Conservation (phyloP, 176 grass and related monocot genomes). For the Alopecurus myosuroides region DNA sequence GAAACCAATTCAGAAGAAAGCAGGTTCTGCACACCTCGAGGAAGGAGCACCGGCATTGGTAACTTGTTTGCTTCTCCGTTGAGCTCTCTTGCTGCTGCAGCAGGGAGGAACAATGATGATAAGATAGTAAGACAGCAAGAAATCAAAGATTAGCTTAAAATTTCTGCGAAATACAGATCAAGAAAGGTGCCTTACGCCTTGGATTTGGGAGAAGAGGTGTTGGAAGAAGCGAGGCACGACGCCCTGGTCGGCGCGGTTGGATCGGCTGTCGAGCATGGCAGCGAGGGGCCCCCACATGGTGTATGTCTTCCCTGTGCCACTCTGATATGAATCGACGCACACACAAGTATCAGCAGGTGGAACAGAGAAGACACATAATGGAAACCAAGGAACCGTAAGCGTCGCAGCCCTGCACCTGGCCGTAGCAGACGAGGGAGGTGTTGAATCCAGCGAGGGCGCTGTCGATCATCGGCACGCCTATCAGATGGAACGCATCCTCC, state of each 20-base stretch:
- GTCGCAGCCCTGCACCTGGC: constrained; percentile 55
- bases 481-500: constrained; percentile 67
- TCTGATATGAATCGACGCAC: constrained; percentile 34
- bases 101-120: not conserved
- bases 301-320: constrained; percentile 90
- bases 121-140: not conserved
- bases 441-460: constrained; percentile 85
- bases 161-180: not conserved
- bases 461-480: constrained; percentile 65
- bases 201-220: constrained; percentile 70
- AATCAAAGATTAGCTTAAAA: not conserved
- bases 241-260: constrained; percentile 42
- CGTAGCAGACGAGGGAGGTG: constrained; percentile 82
- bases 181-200: constrained; percentile 34
- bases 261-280: constrained; percentile 58
- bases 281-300: constrained; percentile 88
- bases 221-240: constrained; percentile 86
- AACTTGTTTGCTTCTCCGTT: constrained; percentile 66
- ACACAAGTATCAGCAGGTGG: not conserved
- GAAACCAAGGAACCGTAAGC: not conserved
- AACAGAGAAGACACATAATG: not conserved
- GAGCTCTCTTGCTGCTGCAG: constrained; percentile 53
- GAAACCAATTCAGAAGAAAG: constrained; percentile 7
- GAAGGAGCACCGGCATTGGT: constrained; percentile 86
- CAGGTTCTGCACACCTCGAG: constrained; percentile 53